A percentile compares a stretch with the other conserved stretches of the same genome.
Conservation (phyloP, 2,329 filamentous ascomycete species). For the Cadophora sp. region DNA sequence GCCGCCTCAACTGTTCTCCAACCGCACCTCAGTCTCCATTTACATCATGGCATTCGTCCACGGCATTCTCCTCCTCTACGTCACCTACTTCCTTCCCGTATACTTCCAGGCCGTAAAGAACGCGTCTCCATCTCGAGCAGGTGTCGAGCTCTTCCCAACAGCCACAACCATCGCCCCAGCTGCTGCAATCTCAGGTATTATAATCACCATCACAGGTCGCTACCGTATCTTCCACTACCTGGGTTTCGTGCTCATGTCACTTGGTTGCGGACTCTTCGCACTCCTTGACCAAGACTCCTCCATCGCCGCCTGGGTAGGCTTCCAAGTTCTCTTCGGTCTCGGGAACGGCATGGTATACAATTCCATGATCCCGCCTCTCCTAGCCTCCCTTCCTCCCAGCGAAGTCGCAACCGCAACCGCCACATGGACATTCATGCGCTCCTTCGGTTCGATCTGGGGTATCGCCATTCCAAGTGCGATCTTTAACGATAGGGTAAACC, state of each 20-base stretch:
- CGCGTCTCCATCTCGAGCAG: constrained; percentile 67
- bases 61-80: constrained; percentile 54
- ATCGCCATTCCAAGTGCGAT: constrained; percentile 25
- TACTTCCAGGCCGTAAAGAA: constrained; percentile 71
- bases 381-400: constrained; percentile 64
- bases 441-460: constrained; percentile 26
- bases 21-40: constrained; percentile 68
- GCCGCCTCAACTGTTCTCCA: constrained; percentile 73
- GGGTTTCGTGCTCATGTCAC: constrained; percentile 64
- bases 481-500: constrained; percentile 24
- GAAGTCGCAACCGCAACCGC: constrained; percentile 72
- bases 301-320: constrained; percentile 63
- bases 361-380: constrained; percentile 70
- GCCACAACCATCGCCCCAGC: constrained; percentile 70
- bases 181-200: constrained; percentile 62
- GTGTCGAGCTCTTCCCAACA: constrained; percentile 76
- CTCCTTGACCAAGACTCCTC: constrained; percentile 63
- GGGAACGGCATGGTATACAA: constrained; percentile 74
- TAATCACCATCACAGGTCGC: constrained; percentile 67
- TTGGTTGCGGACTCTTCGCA: constrained; percentile 70
- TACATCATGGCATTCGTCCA: constrained; percentile 75
- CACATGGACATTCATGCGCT: constrained; percentile 67
- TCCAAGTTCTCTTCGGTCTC: constrained; percentile 67
- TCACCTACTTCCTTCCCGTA: constrained; percentile 50
- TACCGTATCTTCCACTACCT: constrained; percentile 66